phyloP scores from a whole-genome alignment of 768 basidiomycete species.

The Pisolithus microcarpus region DNA sequence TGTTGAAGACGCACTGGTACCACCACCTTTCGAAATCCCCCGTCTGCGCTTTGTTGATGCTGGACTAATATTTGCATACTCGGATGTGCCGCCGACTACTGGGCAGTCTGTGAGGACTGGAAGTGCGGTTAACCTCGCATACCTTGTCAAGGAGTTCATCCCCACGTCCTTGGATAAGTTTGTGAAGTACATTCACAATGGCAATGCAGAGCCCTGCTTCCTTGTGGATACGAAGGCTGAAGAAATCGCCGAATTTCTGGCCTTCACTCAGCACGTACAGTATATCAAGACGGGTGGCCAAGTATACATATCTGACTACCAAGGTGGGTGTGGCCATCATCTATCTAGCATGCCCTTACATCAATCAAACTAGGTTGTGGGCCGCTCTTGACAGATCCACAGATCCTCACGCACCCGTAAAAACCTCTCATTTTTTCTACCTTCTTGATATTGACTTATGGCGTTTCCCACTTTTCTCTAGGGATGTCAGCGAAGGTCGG shows the following conservation, averaged over 20 bases:
- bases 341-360: too few species aligned
- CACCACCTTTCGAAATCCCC: constrained; percentile 6
- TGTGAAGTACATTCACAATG: too few species aligned
- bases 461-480: too few species aligned
- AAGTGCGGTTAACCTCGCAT: background rate
- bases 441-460: too few species aligned
- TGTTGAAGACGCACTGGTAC: background rate
- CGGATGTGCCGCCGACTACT: background rate
- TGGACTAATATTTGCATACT: background rate
- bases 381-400: too few species aligned
- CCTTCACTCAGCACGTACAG: background rate
- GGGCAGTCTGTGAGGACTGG: background rate
- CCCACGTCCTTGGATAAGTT: too few species aligned
- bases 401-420: too few species aligned
- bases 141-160: background rate
- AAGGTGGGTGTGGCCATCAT: too few species aligned
- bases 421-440: too few species aligned
- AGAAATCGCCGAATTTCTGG: background rate
- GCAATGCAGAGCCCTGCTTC: background rate
- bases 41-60: constrained; percentile 6
- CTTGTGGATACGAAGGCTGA: background rate
- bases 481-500: too few species aligned
- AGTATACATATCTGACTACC: too few species aligned
- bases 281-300: too few species aligned
- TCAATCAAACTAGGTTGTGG: background rate